Conservation (phyloP, 441 rosid species). For the Adansonia gregorii region DNA sequence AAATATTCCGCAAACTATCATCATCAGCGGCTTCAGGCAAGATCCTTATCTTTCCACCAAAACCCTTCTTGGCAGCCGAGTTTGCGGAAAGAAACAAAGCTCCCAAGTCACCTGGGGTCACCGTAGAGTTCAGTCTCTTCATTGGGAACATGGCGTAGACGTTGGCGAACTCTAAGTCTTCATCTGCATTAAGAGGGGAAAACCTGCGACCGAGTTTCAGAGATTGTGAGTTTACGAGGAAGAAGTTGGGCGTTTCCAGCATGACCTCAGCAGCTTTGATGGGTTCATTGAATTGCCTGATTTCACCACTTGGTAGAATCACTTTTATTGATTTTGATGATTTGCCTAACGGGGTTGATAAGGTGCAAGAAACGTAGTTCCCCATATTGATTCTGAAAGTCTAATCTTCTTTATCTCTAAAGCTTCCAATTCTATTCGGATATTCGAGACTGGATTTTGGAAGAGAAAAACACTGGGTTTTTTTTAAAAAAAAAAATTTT, state of each 20-base stretch:
- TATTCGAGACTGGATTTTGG: too few relatives aligned
- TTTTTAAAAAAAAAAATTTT: too few relatives aligned
- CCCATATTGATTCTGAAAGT: constrained; percentile 49
- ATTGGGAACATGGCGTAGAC: constrained; percentile 69
- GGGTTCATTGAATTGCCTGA: constrained; percentile 49
- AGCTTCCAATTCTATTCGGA: too few relatives aligned
- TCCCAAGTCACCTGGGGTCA: constrained; percentile 46
- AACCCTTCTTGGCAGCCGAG: constrained; percentile 41
- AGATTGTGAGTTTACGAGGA: constrained; percentile 57
- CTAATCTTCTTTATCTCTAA: too few relatives aligned
- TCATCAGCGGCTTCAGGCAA: constrained; percentile 42
- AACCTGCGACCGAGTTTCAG: constrained; percentile 60
- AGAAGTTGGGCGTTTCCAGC: constrained; percentile 76
- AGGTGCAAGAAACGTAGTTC: constrained; percentile 58
- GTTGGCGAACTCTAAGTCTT: constrained; percentile 30
- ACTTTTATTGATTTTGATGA: constrained; percentile 50
- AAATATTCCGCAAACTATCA: neutral
- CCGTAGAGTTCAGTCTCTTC: constrained; percentile 58
- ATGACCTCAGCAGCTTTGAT: constrained; percentile 80
- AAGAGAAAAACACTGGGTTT: too few relatives aligned
- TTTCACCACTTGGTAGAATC: constrained; percentile 62
- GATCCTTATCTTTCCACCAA: constrained; percentile 38
- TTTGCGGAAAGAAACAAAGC: constrained; percentile 49
- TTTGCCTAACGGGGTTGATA: constrained; percentile 40
- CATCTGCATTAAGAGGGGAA: constrained; percentile 56